A percentile compares a stretch with the other conserved stretches of the same genome.
phyloP scores from a whole-genome alignment of 2,329 filamentous ascomycete species.

The Cladosporium sp. region DNA sequence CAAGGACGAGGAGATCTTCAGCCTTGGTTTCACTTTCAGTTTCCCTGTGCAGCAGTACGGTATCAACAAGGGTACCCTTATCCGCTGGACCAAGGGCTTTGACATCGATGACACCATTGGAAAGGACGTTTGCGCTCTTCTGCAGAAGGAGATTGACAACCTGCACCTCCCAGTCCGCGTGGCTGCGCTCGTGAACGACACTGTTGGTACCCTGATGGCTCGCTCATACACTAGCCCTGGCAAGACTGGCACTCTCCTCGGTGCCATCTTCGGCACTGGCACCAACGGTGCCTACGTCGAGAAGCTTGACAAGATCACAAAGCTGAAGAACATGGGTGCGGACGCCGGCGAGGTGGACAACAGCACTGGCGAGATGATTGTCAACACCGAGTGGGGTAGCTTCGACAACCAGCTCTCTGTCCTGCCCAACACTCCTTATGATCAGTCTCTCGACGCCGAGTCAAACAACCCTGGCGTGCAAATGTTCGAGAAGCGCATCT shows the following conservation, averaged over 20 bases:
- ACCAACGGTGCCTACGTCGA: constrained; percentile 98
- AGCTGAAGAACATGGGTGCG: constrained; percentile 51
- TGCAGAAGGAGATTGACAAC: constrained; percentile 85
- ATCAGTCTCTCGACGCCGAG: constrained; percentile 69
- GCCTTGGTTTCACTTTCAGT: constrained; percentile 97
- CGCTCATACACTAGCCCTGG: constrained; percentile 90
- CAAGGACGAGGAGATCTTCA: constrained; percentile 75
- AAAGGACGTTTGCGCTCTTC: constrained; percentile 85
- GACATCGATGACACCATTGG: constrained; percentile 93
- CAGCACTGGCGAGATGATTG: constrained; percentile 87
- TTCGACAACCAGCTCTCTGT: constrained; percentile 93
- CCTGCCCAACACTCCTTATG: constrained; percentile 80
- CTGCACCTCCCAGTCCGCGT: constrained; percentile 85
- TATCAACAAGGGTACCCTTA: constrained; percentile 90
- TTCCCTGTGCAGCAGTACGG: constrained; percentile 92
- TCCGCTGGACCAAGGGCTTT: constrained; percentile 98
- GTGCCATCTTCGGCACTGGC: constrained; percentile 94
- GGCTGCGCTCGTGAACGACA: constrained; percentile 95
- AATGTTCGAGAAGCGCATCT: constrained; percentile 98
- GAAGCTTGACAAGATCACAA: constrained; percentile 80
- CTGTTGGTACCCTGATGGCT: constrained; percentile 95
- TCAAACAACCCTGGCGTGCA: constrained; percentile 91
- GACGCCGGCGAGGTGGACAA: constrained; percentile 61
- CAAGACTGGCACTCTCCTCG: constrained; percentile 81
- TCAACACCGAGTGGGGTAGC: constrained; percentile 98